Evolutionary conservation across 768 basidiomycete species (phyloP), one percentile per base, ranked within the genome.

Genomic region (Termitomyces heimii): DNA sequence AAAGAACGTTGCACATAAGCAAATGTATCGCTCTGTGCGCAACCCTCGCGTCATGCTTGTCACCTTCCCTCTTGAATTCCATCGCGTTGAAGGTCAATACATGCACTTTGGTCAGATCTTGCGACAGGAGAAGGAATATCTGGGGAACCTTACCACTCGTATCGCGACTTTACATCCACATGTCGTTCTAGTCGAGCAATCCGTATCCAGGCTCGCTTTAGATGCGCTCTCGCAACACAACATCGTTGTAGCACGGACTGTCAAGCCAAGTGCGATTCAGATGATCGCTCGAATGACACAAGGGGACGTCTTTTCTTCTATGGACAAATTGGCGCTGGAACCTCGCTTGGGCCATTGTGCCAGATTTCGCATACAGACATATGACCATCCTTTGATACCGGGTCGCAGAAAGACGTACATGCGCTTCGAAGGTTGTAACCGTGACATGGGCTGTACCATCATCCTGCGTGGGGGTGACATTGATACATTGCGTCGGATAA

Each of bases 21-120:
- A 85, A 62, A 98, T 99, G 96, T 79, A 89, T 20, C 80, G 93
- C 50, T 77, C 78, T 22, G 82, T 93, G 60, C 78, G 81, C 47
- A 93, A 94, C 65, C 94, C 97, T 2, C 86, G 95, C 16, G 83
- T 99, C 64, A 97, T 98, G 94, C 82, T 98, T 22, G 86, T 98
- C 55, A 95, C 95, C 1, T 96, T 98, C 63, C 94, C 95, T 0
- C 74, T 93, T 56, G 97, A 98, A 68, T 98, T 96, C 65, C 87
- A 92, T 63, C 88, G 94, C 9, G 85, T 92, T 4, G 91, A 94
- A 65, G 90, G 91, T 1, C 94, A 98, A 68, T 93, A 96, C 69
- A 84, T 97, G 77, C 87, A 92, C 57, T 89, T 99, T 64, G 91
- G 89, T 13, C 92, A 94, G 63, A 86, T 97, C 53, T 75, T 95